These are phyloP conservation scores for Vitis hybrid DNA, from an alignment of 177 flowering plant genomes.

Conservation along the genomic window DNA sequence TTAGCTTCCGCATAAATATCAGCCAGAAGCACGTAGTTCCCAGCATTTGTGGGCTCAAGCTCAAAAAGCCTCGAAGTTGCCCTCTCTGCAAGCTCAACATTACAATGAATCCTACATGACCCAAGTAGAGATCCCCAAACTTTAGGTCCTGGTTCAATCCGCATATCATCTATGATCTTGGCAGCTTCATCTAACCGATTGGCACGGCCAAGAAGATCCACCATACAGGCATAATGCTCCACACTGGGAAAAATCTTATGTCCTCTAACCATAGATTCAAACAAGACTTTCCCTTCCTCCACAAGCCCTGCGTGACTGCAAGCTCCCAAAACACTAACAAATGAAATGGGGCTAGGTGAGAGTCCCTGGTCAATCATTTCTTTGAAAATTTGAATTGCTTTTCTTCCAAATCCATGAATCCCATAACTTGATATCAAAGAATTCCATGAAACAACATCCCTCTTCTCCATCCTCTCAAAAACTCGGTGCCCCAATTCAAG, in stretches of 20 bases:
- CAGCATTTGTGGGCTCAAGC: conserved; percentile 76
- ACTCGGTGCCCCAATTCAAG: conserved; percentile 43
- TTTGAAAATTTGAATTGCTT: conserved; percentile 47
- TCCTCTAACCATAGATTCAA: conserved; percentile 53
- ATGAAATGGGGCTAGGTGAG: conserved; percentile 53
- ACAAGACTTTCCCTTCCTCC: conserved; percentile 59
- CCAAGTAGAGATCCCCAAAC: conserved; percentile 82
- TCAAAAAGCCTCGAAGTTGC: conserved; percentile 57
- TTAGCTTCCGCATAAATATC: conserved; percentile 65
- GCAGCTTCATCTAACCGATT: conserved; percentile 62
- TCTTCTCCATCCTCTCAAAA: conserved; percentile 55
- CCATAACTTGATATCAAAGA: conserved; percentile 72
- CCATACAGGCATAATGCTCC: conserved; percentile 90
- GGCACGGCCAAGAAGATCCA: conserved; percentile 83
- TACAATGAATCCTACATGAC: conserved; percentile 68
- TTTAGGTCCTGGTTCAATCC: conserved; percentile 59
- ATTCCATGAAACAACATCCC: conserved; percentile 84
- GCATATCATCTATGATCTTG: conserved; percentile 54
- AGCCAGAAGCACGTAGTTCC: conserved; percentile 72
- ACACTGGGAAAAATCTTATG: conserved; percentile 45
- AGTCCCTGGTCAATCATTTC: conserved; percentile 47
- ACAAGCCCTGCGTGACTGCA: conserved; percentile 79
- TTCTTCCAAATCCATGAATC: conserved; percentile 52
- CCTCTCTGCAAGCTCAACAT: conserved; percentile 68
- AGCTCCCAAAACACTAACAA: conserved; percentile 66